Base-by-base conservation (phyloP, 805 yeast genomes). In the Ogataea methylovora region DNA sequence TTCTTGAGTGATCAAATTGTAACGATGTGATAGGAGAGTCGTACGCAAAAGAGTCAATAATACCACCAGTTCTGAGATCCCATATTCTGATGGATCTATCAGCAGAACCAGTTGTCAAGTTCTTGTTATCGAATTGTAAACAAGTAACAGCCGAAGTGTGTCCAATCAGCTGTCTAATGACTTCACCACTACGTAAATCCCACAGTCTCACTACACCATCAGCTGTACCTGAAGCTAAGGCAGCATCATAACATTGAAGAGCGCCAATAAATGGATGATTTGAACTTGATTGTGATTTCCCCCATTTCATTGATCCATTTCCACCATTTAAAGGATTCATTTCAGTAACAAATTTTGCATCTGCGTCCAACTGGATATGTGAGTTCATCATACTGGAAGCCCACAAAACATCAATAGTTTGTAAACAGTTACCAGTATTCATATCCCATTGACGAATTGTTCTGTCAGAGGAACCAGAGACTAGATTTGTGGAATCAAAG, bases 371-470 rank as follows among this genome's bases (percentile, higher is more conserved):
- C 6, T 9, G 9, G 9, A 35, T 36, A 18, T 41, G 32, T 59
- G 37, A 29, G 23, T 39, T 41, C 46, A 53, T 53, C 46, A 55
- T 49, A 17, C 52, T 69, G 1, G 70, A 61, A 5, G 79, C 79
- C 77, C 79, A 75, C 30, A 76, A 46, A 13, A 82, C 72, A 56
- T 83, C 90, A 28, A 82, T 66, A 0, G 87, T 79, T 48, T 79
- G 85, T 13, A 76, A 41, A 52, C 86, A 78, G 41, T 72, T 71
- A 1, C 87, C 88, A 0, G 76, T 68, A 21, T 55, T 60, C 40
- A 77, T 43, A 56, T 82, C 90, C 90, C 90, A 82, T 50, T 79
- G 85, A 32, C 88, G 66, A 9, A 83, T 68, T 0, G 90, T 82
- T 32, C 73, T 63, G 51, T 82, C 92, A 28, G 72, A 69, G 0